phyloP scores from a whole-genome alignment of 441 rosid genomes.

The Macaranga tanarius region DNA sequence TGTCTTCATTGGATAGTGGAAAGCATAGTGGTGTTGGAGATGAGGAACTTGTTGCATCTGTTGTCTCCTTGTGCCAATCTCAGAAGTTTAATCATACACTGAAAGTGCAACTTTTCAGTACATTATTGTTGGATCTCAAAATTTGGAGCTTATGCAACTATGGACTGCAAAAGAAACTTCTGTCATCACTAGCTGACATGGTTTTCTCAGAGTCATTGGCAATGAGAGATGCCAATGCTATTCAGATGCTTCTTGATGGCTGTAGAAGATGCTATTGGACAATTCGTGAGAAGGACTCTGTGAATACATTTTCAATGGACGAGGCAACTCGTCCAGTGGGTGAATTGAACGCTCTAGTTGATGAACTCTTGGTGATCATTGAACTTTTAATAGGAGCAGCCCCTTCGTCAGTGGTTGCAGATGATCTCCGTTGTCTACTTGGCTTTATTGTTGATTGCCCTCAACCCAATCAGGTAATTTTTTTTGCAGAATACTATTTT shows the following conservation, averaged over 20 bases:
- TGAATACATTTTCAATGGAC: conserved; percentile 58
- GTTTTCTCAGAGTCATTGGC: conserved; percentile 90
- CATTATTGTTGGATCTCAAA: conserved; percentile 84
- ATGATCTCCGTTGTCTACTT: conserved; percentile 82
- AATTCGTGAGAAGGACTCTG: conserved; percentile 78
- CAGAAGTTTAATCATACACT: conserved; percentile 83
- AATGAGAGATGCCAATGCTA: conserved; percentile 97
- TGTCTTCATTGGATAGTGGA: conserved; percentile 63
- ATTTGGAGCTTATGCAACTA: conserved; percentile 98
- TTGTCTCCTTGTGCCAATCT: conserved; percentile 87
- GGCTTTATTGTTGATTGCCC: conserved; percentile 97
- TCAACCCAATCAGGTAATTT: conserved; percentile 90
- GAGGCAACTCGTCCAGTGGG: conserved; percentile 76
- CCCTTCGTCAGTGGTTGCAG: conserved; percentile 68
- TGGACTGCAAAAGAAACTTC: conserved; percentile 95
- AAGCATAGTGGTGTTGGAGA: conserved; percentile 74
- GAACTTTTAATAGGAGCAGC: conserved; percentile 97
- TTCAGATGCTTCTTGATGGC: conserved; percentile 99
- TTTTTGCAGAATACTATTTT: neutral
- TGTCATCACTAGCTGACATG: conserved; percentile 98
- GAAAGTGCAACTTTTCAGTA: conserved; percentile 93
- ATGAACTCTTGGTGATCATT: conserved; percentile 95
- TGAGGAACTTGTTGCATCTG: conserved; percentile 97
- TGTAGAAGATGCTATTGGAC: conserved; percentile 99
- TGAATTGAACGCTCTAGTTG: conserved; percentile 96